Conservation (phyloP, 306 rosid species). For the Glycine soja region DNA sequence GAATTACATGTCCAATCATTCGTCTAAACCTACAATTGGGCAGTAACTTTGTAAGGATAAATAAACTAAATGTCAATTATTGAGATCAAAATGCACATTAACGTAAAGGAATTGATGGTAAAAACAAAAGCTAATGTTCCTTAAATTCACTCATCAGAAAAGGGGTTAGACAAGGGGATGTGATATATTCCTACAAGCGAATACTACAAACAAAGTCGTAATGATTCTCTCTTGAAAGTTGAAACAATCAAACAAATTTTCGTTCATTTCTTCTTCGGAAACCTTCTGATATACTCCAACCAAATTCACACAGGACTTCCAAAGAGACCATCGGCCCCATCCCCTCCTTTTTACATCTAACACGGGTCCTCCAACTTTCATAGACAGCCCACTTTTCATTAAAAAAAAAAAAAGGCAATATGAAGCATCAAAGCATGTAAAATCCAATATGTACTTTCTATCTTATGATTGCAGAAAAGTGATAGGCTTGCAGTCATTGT, state of each 20-base stretch:
- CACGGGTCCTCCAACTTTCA: not conserved
- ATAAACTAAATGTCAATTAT: slow-evolving; percentile 7
- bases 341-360: not conserved
- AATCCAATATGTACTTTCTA: not conserved
- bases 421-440: not conserved
- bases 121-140: slow-evolving; percentile 15
- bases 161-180: not conserved
- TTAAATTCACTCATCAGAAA: slow-evolving; percentile 30
- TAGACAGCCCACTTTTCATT: not conserved
- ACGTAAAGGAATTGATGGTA: not conserved
- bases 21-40: slow-evolving; percentile 50
- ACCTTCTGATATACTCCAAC: not conserved
- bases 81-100: slow-evolving; percentile 23
- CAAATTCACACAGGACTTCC: not conserved
- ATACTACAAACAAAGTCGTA: slow-evolving; percentile 1
- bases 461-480: not conserved
- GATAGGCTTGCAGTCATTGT: not conserved
- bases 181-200: slow-evolving; percentile 14
- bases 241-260: not conserved
- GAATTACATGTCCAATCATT: slow-evolving; percentile 47
- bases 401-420: not conserved
- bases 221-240: not conserved
- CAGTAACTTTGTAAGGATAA: slow-evolving; percentile 44
- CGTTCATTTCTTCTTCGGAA: not conserved
- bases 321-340: not conserved